A percentile compares a stretch with the other conserved stretches of the same genome.
Evolutionary conservation across 169 alveolate genomes (phyloP).

Genomic region (Eimeria acervulina): DNA sequence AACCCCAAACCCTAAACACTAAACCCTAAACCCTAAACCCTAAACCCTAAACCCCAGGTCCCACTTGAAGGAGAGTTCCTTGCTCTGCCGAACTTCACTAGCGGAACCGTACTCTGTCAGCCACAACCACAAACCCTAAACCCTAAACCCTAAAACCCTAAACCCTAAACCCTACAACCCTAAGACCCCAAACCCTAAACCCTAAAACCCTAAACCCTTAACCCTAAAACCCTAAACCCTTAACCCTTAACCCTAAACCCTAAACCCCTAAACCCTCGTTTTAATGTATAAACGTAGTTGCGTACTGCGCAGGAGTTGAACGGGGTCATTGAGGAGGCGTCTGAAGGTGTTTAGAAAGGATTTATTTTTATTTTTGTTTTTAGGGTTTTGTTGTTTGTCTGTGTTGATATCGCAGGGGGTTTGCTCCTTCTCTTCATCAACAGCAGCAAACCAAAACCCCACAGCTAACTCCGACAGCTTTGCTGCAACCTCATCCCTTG

Average conservation of each 20-base stretch:
- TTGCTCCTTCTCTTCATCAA: no score
- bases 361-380: no score
- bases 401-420: no score
- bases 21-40: background rate
- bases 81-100: background rate
- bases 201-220: background rate
- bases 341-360: background rate
- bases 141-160: background rate
- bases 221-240: background rate
- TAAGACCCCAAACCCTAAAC: background rate
- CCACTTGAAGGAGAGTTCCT: slow-evolving; percentile 63
- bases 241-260: no score
- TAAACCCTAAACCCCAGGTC: background rate
- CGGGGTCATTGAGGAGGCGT: background rate
- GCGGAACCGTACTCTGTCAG: slow-evolving; percentile 26
- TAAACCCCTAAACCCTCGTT: no score
- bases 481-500: no score
- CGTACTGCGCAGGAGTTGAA: background rate
- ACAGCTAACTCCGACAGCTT: no score
- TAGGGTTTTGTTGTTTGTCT: no score
- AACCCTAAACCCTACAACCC: background rate
- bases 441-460: no score
- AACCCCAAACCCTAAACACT: background rate
- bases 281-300: background rate
- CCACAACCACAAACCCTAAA: background rate